Base-by-base conservation (phyloP, 2,329 filamentous ascomycete genomes). In the Pleochaeta shiraiana region DNA sequence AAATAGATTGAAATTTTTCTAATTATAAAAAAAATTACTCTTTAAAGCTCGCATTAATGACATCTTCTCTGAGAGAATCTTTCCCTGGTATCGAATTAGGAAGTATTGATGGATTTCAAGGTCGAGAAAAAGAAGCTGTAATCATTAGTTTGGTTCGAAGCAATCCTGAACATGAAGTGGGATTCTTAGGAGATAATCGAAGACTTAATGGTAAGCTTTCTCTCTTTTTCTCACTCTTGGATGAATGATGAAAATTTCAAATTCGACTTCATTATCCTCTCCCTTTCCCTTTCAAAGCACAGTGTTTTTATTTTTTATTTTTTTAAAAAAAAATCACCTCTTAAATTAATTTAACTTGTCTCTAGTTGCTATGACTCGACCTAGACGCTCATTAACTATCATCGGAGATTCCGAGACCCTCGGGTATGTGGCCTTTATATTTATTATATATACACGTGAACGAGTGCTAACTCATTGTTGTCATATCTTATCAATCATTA, bases 91-190 rank as follows among this genome's bases (percentile, higher is more conserved):
- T 98, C 63, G 93, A 98, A 74, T 79, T 98, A n/a, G 93, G 93
- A 37, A 95, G 90, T 70, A 89, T 98, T 1, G 93, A 98, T 74
- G 93, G 92, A 1, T 98, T 98, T 73, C 93, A 98, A 74, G 93
- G 93, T 37, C 83, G 93, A 21, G 93, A 98, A 75, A 98, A 98
- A 75, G 93, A 98, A 74, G 93, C 89, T 1, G 86, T 98, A 19
- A 81, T 98, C 45, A 85, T 98, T 63, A 95, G 87, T 74, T 80
- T 97, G n/a, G 93, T 98, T 65, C 81, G 93, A 68, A 96, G 91
- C 75, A 98, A 98, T 73, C 69, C 83, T 5, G 83, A 90, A 61
- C 83, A 85, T 63, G 90, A 97, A 73, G 91, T 97, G 16, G 93
- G 93, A 11, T 98, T 98, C 72, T 76, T 98, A 43, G 89, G 84